Percentiles rank a stretch among this genome's conserved stretches.
Conservation (phyloP, 495 filamentous ascomycete genomes). For the Astrothelium macrocarpum region DNA sequence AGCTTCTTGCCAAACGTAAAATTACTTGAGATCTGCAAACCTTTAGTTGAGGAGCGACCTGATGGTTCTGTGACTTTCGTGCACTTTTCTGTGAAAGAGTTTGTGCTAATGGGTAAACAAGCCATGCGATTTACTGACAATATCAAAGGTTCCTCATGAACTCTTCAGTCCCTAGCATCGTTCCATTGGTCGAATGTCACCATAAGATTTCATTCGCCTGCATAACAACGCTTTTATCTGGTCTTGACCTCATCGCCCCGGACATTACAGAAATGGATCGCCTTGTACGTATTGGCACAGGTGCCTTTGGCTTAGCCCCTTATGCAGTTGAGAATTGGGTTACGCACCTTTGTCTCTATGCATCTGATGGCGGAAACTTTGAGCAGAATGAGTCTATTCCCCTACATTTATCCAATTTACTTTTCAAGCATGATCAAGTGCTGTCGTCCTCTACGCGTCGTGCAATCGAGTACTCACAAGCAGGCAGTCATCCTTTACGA, state of each 20-base stretch:
- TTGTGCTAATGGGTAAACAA: background rate
- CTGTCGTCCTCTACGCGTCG: background rate
- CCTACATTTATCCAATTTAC: background rate
- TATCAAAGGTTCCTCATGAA: background rate
- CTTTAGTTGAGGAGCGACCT: constrained; percentile 5
- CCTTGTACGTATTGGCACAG: background rate
- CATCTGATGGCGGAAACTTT: background rate
- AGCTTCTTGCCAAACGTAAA: background rate
- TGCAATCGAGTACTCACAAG: background rate
- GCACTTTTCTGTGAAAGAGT: background rate
- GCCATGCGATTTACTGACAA: background rate
- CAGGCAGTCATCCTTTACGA: background rate
- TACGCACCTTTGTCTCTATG: background rate
- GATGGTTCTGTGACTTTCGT: background rate
- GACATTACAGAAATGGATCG: background rate
- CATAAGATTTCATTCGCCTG: background rate
- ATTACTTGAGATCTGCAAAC: background rate
- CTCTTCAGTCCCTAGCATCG: background rate
- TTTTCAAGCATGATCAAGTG: background rate
- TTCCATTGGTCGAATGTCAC: background rate
- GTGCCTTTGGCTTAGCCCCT: background rate
- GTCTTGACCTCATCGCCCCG: background rate
- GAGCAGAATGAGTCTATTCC: background rate
- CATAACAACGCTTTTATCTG: background rate
- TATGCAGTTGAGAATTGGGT: background rate